Evolutionary conservation across 805 yeast species (phyloP).

Genomic region (Yamadazyma paraphyllophila): DNA sequence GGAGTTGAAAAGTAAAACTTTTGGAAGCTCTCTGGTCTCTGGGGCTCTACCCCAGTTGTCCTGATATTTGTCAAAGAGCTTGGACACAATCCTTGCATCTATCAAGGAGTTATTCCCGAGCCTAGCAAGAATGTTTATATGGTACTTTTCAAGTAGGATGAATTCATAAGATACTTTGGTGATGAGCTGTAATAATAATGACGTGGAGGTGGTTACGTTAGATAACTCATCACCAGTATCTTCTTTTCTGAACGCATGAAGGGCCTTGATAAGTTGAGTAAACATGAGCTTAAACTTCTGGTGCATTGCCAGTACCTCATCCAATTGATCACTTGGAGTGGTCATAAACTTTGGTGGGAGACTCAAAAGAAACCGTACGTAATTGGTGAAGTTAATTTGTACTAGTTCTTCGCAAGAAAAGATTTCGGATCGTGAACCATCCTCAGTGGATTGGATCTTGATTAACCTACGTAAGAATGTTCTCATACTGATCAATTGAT

Average conservation of each 20-base stretch:
- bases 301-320: slow-evolving; percentile 24
- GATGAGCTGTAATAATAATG: slow-evolving; percentile 28
- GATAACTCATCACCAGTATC: slow-evolving; percentile 24
- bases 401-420: slow-evolving; percentile 33
- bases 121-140: slow-evolving; percentile 35
- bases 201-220: slow-evolving; percentile 13
- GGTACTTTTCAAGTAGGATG: slow-evolving; percentile 38
- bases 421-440: slow-evolving; percentile 9
- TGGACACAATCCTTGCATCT: slow-evolving; percentile 22
- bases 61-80: slow-evolving; percentile 23
- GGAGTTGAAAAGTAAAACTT: slow-evolving; percentile 33
- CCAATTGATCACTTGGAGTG: slow-evolving; percentile 15
- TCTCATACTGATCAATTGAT: slow-evolving; percentile 27
- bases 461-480: slow-evolving; percentile 26
- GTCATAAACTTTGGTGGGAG: slow-evolving; percentile 24
- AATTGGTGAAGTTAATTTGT: slow-evolving; percentile 38
- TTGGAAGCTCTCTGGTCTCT: slow-evolving; percentile 22
- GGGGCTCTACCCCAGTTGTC: not conserved
- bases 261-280: slow-evolving; percentile 22
- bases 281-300: slow-evolving; percentile 28
- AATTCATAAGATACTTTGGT: slow-evolving; percentile 38
- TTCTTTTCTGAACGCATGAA: slow-evolving; percentile 26
- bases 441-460: slow-evolving; percentile 10
- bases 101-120: slow-evolving; percentile 31
- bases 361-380: slow-evolving; percentile 30